These are phyloP conservation scores for Paxillus rubicundulus DNA, from an alignment of 768 basidiomycete species.

Conservation along the genomic window DNA sequence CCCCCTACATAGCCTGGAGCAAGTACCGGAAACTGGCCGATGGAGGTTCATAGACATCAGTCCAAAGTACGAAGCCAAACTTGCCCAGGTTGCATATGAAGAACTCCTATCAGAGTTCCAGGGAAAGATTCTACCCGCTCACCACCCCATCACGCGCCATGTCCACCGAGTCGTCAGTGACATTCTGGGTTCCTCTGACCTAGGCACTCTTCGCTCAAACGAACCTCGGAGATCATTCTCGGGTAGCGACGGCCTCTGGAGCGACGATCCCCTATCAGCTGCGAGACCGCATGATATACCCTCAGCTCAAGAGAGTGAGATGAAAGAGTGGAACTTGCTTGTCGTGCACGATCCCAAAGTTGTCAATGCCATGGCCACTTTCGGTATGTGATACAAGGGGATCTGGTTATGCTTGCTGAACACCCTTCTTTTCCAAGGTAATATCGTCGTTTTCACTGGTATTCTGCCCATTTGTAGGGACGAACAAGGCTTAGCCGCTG, in stretches of 20 bases:
- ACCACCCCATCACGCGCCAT: conserved; percentile 63
- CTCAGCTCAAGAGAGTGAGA: conserved; percentile 17
- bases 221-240: conserved; percentile 1
- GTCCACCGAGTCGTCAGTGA: conserved; percentile 68
- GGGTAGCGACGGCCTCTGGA: conserved; percentile 21
- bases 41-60: conserved; percentile 86
- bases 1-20: conserved; percentile 60
- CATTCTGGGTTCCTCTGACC: conserved; percentile 67
- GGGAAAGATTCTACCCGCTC: conserved; percentile 55
- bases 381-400: conserved; percentile 42
- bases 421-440: conserved; percentile 38
- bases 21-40: conserved; percentile 82
- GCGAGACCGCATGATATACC: not conserved
- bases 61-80: conserved; percentile 52
- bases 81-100: conserved; percentile 40
- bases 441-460: conserved; percentile 86
- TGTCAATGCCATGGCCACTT: conserved; percentile 76
- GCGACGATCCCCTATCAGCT: conserved; percentile 17
- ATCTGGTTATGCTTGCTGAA: not conserved
- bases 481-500: conserved; percentile 79
- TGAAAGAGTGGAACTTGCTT: conserved; percentile 61
- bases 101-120: conserved; percentile 53
- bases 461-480: conserved; percentile 76
- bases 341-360: conserved; percentile 71
- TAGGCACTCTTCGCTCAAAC: conserved; percentile 52